phyloP scores from a whole-genome alignment of 2,329 filamentous ascomycete species.

The Metarhizium album region DNA sequence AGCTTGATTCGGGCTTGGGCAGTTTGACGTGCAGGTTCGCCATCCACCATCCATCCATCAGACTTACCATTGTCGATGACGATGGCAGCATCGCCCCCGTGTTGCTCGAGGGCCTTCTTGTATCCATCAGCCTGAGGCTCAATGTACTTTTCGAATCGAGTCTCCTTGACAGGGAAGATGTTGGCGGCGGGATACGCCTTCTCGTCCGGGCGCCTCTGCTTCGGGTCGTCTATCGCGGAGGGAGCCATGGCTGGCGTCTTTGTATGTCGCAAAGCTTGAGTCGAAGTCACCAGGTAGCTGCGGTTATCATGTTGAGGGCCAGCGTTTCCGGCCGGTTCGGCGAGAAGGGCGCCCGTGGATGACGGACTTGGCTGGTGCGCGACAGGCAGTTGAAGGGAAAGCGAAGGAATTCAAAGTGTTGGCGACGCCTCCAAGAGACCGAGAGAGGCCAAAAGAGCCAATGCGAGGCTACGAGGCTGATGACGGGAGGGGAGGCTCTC shows the following conservation, averaged over 20 bases:
- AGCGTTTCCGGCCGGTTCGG: conserved; percentile 1
- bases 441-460: conserved; percentile 3
- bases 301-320: conserved; percentile 3
- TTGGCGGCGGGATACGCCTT: conserved; percentile 41
- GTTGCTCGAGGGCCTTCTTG: conserved; percentile 49
- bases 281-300: background rate
- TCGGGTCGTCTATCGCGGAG: conserved; percentile 37
- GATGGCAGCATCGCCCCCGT: conserved; percentile 56
- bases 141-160: conserved; percentile 46
- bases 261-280: conserved; percentile 7
- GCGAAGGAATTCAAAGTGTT: background rate
- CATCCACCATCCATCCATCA: background rate
- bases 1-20: conserved; percentile 4
- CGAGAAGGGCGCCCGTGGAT: conserved; percentile 2
- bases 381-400: background rate
- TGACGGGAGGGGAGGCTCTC: conserved; percentile 11
- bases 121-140: conserved; percentile 56
- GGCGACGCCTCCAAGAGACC: background rate
- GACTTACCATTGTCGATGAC: conserved; percentile 90
- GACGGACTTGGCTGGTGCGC: background rate
- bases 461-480: conserved; percentile 27
- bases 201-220: conserved; percentile 23
- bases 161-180: conserved; percentile 52
- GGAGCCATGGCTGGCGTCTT: conserved; percentile 41
- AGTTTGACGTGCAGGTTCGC: background rate